phyloP scores from a whole-genome alignment of 805 yeast genomes.

The Schwanniomyces occidentalis region DNA sequence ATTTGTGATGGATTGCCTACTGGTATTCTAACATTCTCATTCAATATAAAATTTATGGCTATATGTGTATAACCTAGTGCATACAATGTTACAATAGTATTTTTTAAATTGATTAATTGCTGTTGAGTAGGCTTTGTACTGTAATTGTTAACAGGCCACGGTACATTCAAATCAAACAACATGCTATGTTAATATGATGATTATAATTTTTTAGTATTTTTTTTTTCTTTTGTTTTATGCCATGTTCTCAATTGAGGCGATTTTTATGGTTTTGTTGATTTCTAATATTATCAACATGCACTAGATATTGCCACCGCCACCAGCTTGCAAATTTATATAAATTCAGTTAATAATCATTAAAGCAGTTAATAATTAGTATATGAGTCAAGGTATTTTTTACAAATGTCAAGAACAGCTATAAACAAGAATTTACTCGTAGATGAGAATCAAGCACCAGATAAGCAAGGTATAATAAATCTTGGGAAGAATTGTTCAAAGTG shows the following conservation, averaged over 20 bases:
- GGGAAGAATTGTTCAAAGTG: constrained; percentile 60
- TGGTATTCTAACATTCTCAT: constrained; percentile 55
- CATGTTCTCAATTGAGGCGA: not conserved
- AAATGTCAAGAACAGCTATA: constrained; percentile 10
- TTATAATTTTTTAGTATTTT: no score
- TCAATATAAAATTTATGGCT: constrained; percentile 68
- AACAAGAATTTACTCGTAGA: constrained; percentile 21
- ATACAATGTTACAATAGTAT: constrained; percentile 53
- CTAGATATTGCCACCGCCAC: constrained; percentile 15
- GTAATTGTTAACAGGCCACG: constrained; percentile 65
- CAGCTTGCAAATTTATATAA: constrained; percentile 1
- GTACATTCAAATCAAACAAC: constrained; percentile 64
- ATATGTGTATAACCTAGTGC: constrained; percentile 71
- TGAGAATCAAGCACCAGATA: constrained; percentile 17
- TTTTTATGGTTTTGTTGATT: no score
- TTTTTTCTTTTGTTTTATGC: not conserved
- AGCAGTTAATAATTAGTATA: not conserved
- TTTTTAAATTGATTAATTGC: constrained; percentile 47
- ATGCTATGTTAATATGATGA: constrained; percentile 1
- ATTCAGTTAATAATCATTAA: not conserved
- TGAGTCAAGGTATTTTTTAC: not conserved
- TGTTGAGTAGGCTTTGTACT: constrained; percentile 36
- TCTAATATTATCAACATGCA: not conserved
- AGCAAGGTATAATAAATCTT: constrained; percentile 49
- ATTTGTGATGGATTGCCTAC: constrained; percentile 40